Base-by-base conservation (phyloP, 2,329 filamentous ascomycete species). In the Beauveria varroae region DNA sequence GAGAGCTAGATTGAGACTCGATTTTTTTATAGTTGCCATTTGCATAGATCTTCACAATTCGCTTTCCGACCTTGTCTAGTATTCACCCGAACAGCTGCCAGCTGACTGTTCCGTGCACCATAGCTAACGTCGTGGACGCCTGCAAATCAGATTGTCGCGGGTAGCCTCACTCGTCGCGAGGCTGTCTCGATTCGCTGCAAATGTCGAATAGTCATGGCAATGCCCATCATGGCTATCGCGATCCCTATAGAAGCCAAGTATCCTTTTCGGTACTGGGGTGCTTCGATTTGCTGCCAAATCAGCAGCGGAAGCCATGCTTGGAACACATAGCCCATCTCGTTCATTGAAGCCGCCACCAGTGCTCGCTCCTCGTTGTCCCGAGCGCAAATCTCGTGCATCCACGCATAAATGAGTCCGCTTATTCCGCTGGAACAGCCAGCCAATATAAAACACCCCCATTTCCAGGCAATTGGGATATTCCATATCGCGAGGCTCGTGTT, bases 241-340 rank as follows among this genome's bases (percentile, higher is more conserved):
- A 86, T 67, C 6, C 77, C 75, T 5, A 81, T 72, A 64, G 80
- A 79, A 0, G 84, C 86, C 10, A 83, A 77, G 56, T 81, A 87
- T 0, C 86, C 86, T 66, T 87, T 87, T 1, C 73, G 75, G 61
- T 88, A 89, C 49, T 74, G 65, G 0, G 86, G 86, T 0, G 80
- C 82, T 61, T 88, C 84, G 0, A 85, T 76, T 67, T 86, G 83
- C 72, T 85, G 81, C 86, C 86, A 89, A 10, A 88, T 79, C 9
- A 88, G 68, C 37, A 87, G 76, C 7, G 87, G 87, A 47, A 90
- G 69, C 86, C 86, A 90, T 0, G 86, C 84, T 67, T 89, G 86
- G 49, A 90, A 72, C 1, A 88, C 85, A 63, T 89, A 88, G 0
- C 86, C 86, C 74, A 89, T 81, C 68, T 87, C 81, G 63, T 89